Evolutionary conservation across 495 filamentous ascomycete species (phyloP), one percentile per base, ranked within the genome.

Genomic region (Talaromyces wortmannii): DNA sequence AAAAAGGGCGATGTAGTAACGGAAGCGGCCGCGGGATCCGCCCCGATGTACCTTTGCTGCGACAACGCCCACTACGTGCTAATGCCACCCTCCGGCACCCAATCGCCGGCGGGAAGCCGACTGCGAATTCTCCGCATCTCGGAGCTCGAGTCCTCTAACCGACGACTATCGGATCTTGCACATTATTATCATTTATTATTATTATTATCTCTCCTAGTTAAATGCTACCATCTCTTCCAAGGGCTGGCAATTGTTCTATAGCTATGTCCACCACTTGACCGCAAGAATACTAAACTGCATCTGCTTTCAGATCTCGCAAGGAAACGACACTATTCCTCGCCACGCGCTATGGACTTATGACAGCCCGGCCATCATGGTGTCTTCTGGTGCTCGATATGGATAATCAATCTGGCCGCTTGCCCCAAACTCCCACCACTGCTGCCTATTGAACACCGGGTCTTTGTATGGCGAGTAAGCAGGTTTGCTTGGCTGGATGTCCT

Each of bases 401-500:
- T 23, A 23, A 23, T 23, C 23, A 23, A 23, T 23, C 23, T 23
- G 23, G 23, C 23, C 23, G 23, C 23, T 23, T 23, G 23, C 23
- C 23, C 23, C 23, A 23, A 23, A 67, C 59, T 80, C 74, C 66
- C 75, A 73, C 68, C 76, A 77, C 50, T 70, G 72, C 51, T 68
- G 72, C 31, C 65, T 51, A 58, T 66, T 60, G 60, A 87, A 89
- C 31, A 85, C 79, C 0, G 86, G 85, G 56, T 89, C 85, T 44
- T 73, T 81, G 29, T 81, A 75, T 13, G 74, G 71, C 30, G 66
- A 77, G 66, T 85, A 87, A 6, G 67, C 63, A 2, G 66, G 68
- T 31, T 74, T 71, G 16, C 57, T 59, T 5, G 61, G 55, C 15
- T 43, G 17, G 10, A 33, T 31, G 16, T 30, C 7, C 31, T 50